Evolutionary conservation across 805 yeast genomes (phyloP), one percentile per base, ranked within the genome.

Genomic region (Debaryomyces castellii): DNA sequence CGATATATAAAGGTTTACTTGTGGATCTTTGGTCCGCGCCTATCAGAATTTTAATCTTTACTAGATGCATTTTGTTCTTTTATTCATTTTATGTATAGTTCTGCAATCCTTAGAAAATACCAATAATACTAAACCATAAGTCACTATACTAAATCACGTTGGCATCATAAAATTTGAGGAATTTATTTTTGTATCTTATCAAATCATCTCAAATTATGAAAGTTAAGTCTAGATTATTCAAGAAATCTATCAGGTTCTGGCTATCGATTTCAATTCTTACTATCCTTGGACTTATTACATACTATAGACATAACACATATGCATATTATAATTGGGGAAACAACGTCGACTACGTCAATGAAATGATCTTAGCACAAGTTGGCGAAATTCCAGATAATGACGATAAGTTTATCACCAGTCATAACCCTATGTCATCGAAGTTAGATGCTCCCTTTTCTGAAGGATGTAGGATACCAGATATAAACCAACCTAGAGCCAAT

Each of bases 401-500:
- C 9, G n/a, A n/a, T n/a, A 30, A 30, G 3, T 7, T 3, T 14
- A 2, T 6, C 7, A 20, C 14, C 16, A 30, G 34, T 11, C 18
- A 30, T 30, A 30, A 30, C 4, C 20, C 34, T 2, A 30, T 60
- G 11, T 37, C 51, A 2, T 53, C 60, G 2, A 12, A n/a, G 16
- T 41, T 48, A 1, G 77, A 72, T 51, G 46, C 55, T 1, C 81
- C 83, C 0, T 85, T 85, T 51, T 66, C 63, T 28, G 53, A 63
- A 22, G 90, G 89, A 1, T 85, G 90, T 55, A 48, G 57, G 6
- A 75, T 71, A 3, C 81, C 82, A 16, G 72, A 75, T 7, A 45
- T 51, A 1, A 23, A 43, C 5, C 62, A 54, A 16, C 73, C 67
- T 3, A 69, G 87, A 28, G 90, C 87, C 23, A 89, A 85, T 57